phyloP scores from a whole-genome alignment of 106 monocot species.

The Iris macrosiphon region DNA sequence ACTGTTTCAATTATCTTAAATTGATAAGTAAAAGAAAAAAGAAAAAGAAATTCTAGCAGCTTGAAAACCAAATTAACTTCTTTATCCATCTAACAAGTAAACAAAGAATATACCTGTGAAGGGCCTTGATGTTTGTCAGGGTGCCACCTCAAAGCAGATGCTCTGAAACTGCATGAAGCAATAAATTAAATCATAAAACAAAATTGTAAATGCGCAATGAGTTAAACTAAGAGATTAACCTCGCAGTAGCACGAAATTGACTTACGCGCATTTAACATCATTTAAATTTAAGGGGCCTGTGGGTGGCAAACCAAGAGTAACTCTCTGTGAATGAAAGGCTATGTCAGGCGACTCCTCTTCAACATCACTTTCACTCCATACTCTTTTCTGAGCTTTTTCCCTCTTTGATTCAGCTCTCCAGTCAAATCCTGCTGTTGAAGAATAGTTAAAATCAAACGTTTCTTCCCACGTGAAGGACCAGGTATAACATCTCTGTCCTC shows the following conservation, averaged over 20 bases:
- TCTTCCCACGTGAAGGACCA: conserved; percentile 65
- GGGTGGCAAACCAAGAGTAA: conserved; percentile 69
- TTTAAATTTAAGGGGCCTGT: conserved; percentile 62
- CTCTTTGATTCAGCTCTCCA: conserved; percentile 52
- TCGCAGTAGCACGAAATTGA: neutral
- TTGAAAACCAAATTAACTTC: too few species aligned
- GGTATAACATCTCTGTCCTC: conserved; percentile 48
- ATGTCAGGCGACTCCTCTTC: conserved; percentile 36
- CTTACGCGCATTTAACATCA: conserved; percentile 88
- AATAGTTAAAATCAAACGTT: conserved; percentile 16
- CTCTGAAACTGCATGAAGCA: conserved; percentile 67
- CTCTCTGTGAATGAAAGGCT: conserved; percentile 39
- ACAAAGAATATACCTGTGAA: conserved; percentile 44
- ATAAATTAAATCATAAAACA: neutral
- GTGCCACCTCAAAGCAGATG: conserved; percentile 82
- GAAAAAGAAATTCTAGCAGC: too few species aligned
- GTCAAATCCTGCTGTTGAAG: conserved; percentile 50
- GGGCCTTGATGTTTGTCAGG: conserved; percentile 80
- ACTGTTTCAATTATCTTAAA: too few species aligned
- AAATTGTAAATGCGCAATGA: neutral
- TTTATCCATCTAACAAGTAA: neutral
- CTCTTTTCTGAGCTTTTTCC: conserved; percentile 19
- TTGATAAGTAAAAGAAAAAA: too few species aligned
- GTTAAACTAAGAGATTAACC: neutral
- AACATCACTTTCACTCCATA: conserved; percentile 77